Conservation (phyloP, 352 stramenopile genomes). For the Pythium volutum region DNA sequence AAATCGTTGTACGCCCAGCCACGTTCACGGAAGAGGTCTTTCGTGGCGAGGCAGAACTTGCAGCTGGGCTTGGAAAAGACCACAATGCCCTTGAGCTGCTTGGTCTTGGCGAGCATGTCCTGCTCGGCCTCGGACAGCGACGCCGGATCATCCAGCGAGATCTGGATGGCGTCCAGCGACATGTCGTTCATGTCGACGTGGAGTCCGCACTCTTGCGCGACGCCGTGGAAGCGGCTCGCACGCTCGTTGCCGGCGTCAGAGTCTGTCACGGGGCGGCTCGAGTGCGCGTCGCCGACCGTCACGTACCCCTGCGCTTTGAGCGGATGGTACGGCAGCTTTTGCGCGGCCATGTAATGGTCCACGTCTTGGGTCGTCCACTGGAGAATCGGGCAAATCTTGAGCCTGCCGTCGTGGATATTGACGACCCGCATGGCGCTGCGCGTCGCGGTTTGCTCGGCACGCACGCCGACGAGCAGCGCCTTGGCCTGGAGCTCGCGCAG, state of each 20-base stretch:
- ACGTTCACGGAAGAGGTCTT: conserved; percentile 50
- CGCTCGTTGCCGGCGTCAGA: conserved; percentile 65
- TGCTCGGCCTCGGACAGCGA: conserved; percentile 43
- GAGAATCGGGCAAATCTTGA: conserved; percentile 88
- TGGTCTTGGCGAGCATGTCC: conserved; percentile 39
- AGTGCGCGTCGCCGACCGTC: conserved; percentile 83
- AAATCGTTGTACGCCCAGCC: conserved; percentile 71
- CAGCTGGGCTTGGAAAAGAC: conserved; percentile 76
- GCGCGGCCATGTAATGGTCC: conserved; percentile 66
- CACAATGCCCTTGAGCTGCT: conserved; percentile 49
- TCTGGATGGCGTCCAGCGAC: conserved; percentile 43
- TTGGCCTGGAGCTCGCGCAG: conserved; percentile 54
- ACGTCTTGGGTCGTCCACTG: conserved; percentile 75
- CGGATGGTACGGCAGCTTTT: conserved; percentile 79
- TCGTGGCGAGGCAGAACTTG: conserved; percentile 68
- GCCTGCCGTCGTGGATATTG: conserved; percentile 72
- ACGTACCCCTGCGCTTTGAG: conserved; percentile 80
- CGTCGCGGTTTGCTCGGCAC: conserved; percentile 71
- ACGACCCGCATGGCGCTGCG: conserved; percentile 71
- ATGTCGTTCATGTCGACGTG: conserved; percentile 73
- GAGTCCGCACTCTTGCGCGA: conserved; percentile 79
- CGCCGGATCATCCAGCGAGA: conserved; percentile 47
- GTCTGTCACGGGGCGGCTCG: conserved; percentile 70
- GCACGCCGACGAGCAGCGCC: conserved; percentile 75
- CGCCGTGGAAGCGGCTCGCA: conserved; percentile 75